A percentile compares a stretch with the other conserved stretches of the same genome.
phyloP scores from a whole-genome alignment of 2,329 filamentous ascomycete species.

The Microdochium trichocladiopsis region DNA sequence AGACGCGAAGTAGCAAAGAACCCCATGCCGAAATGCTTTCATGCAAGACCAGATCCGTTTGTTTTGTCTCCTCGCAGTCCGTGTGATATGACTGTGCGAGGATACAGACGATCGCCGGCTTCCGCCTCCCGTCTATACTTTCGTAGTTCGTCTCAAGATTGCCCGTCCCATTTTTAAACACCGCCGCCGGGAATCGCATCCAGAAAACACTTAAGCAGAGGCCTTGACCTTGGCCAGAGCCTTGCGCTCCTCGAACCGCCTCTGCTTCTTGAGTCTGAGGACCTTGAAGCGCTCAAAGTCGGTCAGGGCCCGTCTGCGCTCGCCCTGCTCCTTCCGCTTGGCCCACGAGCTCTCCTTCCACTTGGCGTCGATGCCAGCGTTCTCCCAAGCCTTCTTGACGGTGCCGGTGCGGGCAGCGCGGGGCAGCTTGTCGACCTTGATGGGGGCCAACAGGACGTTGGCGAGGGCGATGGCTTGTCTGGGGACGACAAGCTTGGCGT shows the following conservation, averaged over 20 bases:
- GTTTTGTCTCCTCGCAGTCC: background rate
- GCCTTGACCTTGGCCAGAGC: conserved; percentile 88
- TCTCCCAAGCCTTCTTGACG: conserved; percentile 86
- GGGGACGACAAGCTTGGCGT: conserved; percentile 71
- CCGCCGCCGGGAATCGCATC: background rate
- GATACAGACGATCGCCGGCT: background rate
- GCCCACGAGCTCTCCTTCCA: conserved; percentile 89
- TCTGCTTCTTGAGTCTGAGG: conserved; percentile 98
- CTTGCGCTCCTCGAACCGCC: conserved; percentile 97
- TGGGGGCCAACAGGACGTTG: conserved; percentile 80
- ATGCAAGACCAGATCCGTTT: conserved; percentile 28
- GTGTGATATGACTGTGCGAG: background rate
- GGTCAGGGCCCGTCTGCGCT: conserved; percentile 83
- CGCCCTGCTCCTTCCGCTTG: conserved; percentile 82
- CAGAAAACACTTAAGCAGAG: conserved; percentile 53
- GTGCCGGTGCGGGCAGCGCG: conserved; percentile 75
- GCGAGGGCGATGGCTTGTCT: conserved; percentile 81
- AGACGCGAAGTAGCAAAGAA: conserved; percentile 46
- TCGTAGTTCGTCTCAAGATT: background rate
- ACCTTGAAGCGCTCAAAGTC: conserved; percentile 99
- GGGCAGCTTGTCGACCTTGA: conserved; percentile 80
- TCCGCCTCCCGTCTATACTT: background rate
- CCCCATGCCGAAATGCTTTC: conserved; percentile 49
- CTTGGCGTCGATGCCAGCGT: conserved; percentile 84
- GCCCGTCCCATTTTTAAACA: conserved; percentile 1